Evolutionary conservation across 306 rosid genomes (phyloP), one percentile per base, ranked within the genome.

Genomic region (Medicago lupulina): DNA sequence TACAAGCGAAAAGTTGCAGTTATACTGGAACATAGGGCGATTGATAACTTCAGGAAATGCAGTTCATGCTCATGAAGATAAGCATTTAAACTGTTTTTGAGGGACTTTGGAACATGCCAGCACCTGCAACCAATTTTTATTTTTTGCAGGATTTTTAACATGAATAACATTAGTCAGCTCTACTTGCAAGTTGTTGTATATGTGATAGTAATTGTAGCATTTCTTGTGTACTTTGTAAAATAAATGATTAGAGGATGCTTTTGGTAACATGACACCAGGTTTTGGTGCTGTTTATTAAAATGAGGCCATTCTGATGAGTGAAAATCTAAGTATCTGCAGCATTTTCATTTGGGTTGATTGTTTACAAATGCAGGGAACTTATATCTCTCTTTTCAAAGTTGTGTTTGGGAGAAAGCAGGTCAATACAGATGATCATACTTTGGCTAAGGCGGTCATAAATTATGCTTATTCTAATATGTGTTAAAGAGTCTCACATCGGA

Each of bases 121-220:
- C 58, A 53, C 25, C 54, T 65, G 53, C 67, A 76, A 41, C 44
- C 80, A 40, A 67, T 40, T 15, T 4, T 8, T 39, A 14, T 4
- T 6, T 62, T 14, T 15, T 34, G 44, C 57, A 21, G 41, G 41
- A 28, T 13, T 59, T 59, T 50, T 47, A 28, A 18, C 66, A 43
- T 39, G 66, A 59, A 66, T 46, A 63, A 49, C 72, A 12, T 51
- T 23, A 16, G 75, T 67, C 61, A 65, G 39, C 71, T 62, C 38
- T 15, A 43, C 51, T 57, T 58, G 51, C 31, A 4, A 41, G 40
- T 61, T 73, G 61, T 36, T 40, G 75, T 19, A 36, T 25, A 65
- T 71, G 54, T 14, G 46, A 75, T 61, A 67, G 46, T 57, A 36
- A 38, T 31, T 62, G 19, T 76, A 75, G 54, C 46, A 0, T 58